Base-by-base conservation (phyloP, 176 grass and related monocot genomes). In the Rhynchospora breviuscula region DNA sequence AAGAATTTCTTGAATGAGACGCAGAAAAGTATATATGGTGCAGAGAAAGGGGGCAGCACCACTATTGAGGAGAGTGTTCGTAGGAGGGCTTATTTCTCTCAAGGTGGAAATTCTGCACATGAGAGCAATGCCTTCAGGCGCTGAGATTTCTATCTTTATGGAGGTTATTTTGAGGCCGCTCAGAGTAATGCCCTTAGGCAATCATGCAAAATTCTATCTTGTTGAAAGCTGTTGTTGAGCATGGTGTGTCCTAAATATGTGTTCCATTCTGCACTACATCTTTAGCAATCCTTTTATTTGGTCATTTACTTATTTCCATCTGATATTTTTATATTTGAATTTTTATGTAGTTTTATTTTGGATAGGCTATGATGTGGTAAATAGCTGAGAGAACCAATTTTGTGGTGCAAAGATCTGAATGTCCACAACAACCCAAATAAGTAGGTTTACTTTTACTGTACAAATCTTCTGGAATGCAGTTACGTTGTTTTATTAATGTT, bases 31-130 rank as follows among this genome's bases (percentile, higher is more conserved):
- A 91, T 98, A 72, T 98, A 90, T 80, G 92, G 92, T 21, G 83
- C 95, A 1, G 86, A 98, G 31, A 95, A 91, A 70, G 95, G 92
- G 2, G 90, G 92, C 25, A 93, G 95, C 15, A 56, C 89, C 51
- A 99, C 96, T 0, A 95, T 99, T 15, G 96, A 99, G 82, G 96
- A 99, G 85, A 98, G 96, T 86, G 90, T 98, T 47, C 83, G 96
- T 8, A 89, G 96, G 64, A 89, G 93, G 3, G 91, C 96, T 2
- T 95, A 90, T 82, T 98, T 93, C 56, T 95, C 93, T 0, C 93
- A 98, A 82, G 95, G 92, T 19, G 87, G 95, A 1, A 84, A 71
- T 7, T 87, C 91, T 84, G 96, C 86, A 5, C 85, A 88, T 0
- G 96, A 98, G 78, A 81, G 79, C 79, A 98, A 98, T 86, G 93